Evolutionary conservation across 2,329 filamentous ascomycete species (phyloP).

Genomic region (Decorospora gaudefroyi): DNA sequence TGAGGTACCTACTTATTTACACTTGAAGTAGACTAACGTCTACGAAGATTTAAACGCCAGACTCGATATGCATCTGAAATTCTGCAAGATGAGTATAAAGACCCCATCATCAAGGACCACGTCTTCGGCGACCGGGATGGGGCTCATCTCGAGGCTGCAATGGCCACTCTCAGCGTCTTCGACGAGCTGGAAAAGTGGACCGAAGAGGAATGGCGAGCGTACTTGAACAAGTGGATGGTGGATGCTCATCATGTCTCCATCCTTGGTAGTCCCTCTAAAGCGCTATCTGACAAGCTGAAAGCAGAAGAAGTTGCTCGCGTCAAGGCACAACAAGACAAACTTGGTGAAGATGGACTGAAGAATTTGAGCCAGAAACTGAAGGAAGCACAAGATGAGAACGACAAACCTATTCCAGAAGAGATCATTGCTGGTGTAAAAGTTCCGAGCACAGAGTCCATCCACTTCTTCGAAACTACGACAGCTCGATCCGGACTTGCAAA

Average conservation of each 20-base stretch:
- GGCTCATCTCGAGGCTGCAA: conserved; percentile 48
- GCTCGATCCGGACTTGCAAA: conserved; percentile 80
- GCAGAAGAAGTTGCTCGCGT: conserved; percentile 77
- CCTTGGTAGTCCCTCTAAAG: conserved; percentile 81
- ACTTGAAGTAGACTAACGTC: too few relatives aligned
- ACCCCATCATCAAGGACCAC: conserved; percentile 87
- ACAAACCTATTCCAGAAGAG: conserved; percentile 79
- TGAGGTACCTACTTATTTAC: too few relatives aligned
- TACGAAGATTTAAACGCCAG: conserved; percentile 77
- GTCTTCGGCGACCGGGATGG: conserved; percentile 87
- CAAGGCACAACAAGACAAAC: conserved; percentile 73
- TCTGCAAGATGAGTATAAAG: conserved; percentile 78
- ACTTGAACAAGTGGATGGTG: conserved; percentile 80
- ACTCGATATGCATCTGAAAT: conserved; percentile 83
- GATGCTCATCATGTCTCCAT: conserved; percentile 87
- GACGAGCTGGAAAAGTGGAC: conserved; percentile 77
- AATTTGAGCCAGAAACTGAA: conserved; percentile 76
- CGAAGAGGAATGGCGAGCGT: conserved; percentile 80
- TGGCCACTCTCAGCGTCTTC: conserved; percentile 56
- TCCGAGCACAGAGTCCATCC: conserved; percentile 85
- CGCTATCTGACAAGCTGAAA: conserved; percentile 80
- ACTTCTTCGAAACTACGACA: conserved; percentile 87
- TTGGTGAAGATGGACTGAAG: conserved; percentile 82
- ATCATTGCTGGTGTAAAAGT: conserved; percentile 82
- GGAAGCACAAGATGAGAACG: conserved; percentile 83